phyloP scores from a whole-genome alignment of 1,139 yeast genomes.

The Kodamaea plutei region DNA sequence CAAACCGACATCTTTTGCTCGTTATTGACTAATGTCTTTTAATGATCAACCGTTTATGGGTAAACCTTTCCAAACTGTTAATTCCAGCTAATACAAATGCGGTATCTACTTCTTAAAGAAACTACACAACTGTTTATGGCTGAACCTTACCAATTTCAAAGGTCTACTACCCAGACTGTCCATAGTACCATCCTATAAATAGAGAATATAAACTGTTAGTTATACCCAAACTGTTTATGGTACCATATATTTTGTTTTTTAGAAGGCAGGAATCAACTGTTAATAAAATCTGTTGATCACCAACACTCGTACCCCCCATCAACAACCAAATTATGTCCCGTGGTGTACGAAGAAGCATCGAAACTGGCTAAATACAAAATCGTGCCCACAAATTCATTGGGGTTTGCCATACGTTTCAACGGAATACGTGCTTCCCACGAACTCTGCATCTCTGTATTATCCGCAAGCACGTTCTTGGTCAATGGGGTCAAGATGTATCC shows the following conservation, averaged over 20 bases:
- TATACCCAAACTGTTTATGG: no score
- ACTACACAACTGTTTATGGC: no score
- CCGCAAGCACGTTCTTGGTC: conserved; percentile 44
- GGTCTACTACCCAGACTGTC: not conserved
- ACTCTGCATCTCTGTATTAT: conserved; percentile 45
- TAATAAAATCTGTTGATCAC: conserved; percentile 5
- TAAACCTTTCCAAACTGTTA: no score
- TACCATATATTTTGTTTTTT: no score
- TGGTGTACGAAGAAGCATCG: conserved; percentile 43
- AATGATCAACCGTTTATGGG: no score
- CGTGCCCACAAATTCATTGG: conserved; percentile 47
- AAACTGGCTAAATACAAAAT: conserved; percentile 46
- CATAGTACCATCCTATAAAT: not conserved
- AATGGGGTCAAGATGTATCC: conserved; percentile 49
- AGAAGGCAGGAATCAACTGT: no score
- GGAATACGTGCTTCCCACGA: conserved; percentile 48
- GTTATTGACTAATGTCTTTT: no score
- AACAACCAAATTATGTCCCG: conserved; percentile 49
- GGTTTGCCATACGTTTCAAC: conserved; percentile 50
- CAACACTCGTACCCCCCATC: conserved; percentile 42
- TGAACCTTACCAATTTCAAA: not conserved
- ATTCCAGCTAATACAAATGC: no score
- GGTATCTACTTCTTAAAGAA: no score
- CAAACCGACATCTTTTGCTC: no score
- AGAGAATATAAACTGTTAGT: no score